Percentiles rank a stretch among this genome's conserved stretches.
Conservation (phyloP, 139 green algal species). For the Prasinococcaceae sp. region DNA sequence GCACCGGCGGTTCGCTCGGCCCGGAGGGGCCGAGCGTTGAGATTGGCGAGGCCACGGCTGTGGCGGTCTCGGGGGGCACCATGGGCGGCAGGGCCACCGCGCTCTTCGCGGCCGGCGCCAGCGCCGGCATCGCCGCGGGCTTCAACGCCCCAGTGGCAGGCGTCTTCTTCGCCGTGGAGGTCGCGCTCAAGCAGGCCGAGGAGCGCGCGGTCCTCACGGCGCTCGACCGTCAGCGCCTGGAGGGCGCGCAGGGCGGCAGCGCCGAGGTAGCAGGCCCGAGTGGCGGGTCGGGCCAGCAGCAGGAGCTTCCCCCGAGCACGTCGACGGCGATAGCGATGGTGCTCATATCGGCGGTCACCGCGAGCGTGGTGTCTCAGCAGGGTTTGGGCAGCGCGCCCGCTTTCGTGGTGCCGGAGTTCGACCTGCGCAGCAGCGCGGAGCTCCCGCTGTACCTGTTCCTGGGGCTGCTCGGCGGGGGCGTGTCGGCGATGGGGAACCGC, state of each 20-base stretch:
- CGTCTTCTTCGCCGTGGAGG: constrained; percentile 83
- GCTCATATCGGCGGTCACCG: constrained; percentile 50
- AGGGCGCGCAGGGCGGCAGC: no score
- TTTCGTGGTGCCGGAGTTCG: constrained; percentile 45
- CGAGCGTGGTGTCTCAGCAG: constrained; percentile 43
- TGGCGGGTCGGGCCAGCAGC: no score
- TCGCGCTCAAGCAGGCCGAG: constrained; percentile 40
- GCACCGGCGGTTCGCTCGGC: constrained; percentile 65
- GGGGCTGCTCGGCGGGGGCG: constrained; percentile 43
- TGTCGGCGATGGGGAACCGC: constrained; percentile 18
- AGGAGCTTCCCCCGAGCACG: no score
- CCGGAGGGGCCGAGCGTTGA: constrained; percentile 89
- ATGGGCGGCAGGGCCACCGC: constrained; percentile 37
- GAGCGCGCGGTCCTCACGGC: no score
- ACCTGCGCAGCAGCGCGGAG: constrained; percentile 38
- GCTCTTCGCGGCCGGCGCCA: constrained; percentile 73
- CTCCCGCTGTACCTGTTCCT: constrained; percentile 58
- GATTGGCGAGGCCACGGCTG: constrained; percentile 64
- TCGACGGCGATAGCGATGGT: constrained; percentile 40
- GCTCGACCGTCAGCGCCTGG: no score
- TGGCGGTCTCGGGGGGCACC: no score
- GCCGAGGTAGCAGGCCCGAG: no score
- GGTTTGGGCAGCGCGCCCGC: constrained; percentile 47
- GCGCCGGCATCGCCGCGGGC: constrained; percentile 58
- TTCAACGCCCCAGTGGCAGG: constrained; percentile 88